These are phyloP conservation scores for Drosera spatulata DNA, from an alignment of 179 eudicot species.

Conservation along the genomic window DNA sequence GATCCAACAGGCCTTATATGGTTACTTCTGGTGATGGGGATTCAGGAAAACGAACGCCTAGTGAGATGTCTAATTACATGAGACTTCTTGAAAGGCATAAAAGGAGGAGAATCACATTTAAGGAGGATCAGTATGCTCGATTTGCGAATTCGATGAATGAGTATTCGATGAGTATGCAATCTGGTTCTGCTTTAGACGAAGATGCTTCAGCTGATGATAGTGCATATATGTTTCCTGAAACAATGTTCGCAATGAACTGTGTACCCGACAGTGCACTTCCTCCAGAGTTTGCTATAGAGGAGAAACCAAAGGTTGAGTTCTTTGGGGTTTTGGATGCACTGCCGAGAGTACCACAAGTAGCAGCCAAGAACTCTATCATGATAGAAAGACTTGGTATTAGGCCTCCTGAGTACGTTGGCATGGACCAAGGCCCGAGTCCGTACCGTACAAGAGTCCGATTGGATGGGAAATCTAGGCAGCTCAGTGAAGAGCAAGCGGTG, in stretches of 20 bases:
- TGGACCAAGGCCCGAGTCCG: slow-evolving; percentile 56
- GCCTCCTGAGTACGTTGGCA: slow-evolving; percentile 60
- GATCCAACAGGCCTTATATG: slow-evolving; percentile 50
- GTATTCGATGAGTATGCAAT: slow-evolving; percentile 25
- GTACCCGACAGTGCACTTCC: slow-evolving; percentile 79
- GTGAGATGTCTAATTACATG: slow-evolving; percentile 71
- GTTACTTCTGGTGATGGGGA: slow-evolving; percentile 48
- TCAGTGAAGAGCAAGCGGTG: slow-evolving; percentile 64
- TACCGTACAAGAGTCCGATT: slow-evolving; percentile 37
- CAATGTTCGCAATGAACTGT: slow-evolving; percentile 67
- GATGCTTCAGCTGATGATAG: slow-evolving; percentile 33
- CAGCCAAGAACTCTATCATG: slow-evolving; percentile 76
- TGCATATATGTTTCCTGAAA: slow-evolving; percentile 66
- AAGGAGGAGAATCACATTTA: slow-evolving; percentile 63
- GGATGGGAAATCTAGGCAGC: slow-evolving; percentile 38
- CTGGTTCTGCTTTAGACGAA: slow-evolving; percentile 27
- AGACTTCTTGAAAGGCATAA: slow-evolving; percentile 65
- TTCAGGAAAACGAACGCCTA: slow-evolving; percentile 65
- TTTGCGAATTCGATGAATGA: slow-evolving; percentile 30
- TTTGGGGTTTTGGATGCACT: slow-evolving; percentile 63
- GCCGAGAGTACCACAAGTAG: slow-evolving; percentile 46
- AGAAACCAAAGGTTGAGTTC: slow-evolving; percentile 37
- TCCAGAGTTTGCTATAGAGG: slow-evolving; percentile 22
- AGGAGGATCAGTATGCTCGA: slow-evolving; percentile 36
- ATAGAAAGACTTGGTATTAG: slow-evolving; percentile 92